Base-by-base conservation (phyloP, 495 filamentous ascomycete species). In the Tuber calosporum region DNA sequence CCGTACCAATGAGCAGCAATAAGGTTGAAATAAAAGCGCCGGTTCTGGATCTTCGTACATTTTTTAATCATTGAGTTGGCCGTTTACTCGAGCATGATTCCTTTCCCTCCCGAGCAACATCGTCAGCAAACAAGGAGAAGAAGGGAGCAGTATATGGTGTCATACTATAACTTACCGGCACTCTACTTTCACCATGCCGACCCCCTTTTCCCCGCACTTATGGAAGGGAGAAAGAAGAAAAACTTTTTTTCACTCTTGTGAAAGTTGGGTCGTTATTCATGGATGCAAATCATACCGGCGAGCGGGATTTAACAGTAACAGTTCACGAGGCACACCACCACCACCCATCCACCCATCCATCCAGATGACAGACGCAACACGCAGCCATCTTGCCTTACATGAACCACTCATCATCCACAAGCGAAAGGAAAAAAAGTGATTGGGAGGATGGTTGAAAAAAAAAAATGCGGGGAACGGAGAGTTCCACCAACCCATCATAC, bases 401-500 rank as follows among this genome's bases (percentile, higher is more conserved):
- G 74, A 68, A 76, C 41, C 68, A 67, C 43, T 58, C 68, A 45
- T 76, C 73, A 75, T 62, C 73, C 70, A 72, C 67, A 68, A 6
- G 41, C 19, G 68, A 76, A 75, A 67, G 45, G n/a, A 9, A 20
- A 13, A 53, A 26, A 26, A 8, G 9, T 11, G 13, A 53, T 26
- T 8, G 9, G 11, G 17, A 53, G 9, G n/a, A n/a, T n/a, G n/a
- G n/a, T n/a, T n/a, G 2, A n/a, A 9, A 26, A 11, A 30, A 13
- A 34, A 77, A 77, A 78, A 78, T 78, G 76, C 76, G 76, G 76
- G 76, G 76, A 78, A 78, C 75, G 71, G 75, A 77, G 76, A 68
- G 34, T 68, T 53, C 75, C 75, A 75, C 68, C 67, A 75, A 70
- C 71, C 40, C 13, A 73, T 41, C 68, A 62, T 17, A 34, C 43